A percentile compares a stretch with the other conserved stretches of the same genome.
phyloP scores from a whole-genome alignment of 495 filamentous ascomycete species.

The Viridothelium virens region DNA sequence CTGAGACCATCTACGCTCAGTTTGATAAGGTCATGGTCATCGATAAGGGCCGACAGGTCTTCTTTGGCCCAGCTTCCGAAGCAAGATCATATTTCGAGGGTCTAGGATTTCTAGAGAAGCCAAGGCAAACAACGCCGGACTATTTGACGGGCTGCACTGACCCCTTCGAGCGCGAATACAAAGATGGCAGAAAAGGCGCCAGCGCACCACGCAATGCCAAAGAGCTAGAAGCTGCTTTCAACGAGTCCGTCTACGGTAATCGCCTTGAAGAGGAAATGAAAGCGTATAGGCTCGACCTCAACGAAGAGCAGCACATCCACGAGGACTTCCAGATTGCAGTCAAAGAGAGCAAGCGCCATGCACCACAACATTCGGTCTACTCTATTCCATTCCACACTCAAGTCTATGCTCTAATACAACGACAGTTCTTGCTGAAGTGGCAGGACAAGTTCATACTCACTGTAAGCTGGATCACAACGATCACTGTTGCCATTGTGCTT shows the following conservation, averaged over 20 bases:
- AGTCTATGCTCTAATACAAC: constrained; percentile 72
- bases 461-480: constrained; percentile 68
- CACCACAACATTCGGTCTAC: constrained; percentile 66
- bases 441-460: constrained; percentile 71
- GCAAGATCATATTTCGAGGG: constrained; percentile 73
- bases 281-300: constrained; percentile 52
- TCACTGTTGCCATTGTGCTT: constrained; percentile 66
- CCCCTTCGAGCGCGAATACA: constrained; percentile 71
- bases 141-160: constrained; percentile 81
- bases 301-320: constrained; percentile 55
- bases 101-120: constrained; percentile 69
- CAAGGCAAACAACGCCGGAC: constrained; percentile 78
- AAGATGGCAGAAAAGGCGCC: constrained; percentile 49
- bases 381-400: constrained; percentile 71
- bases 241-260: constrained; percentile 50
- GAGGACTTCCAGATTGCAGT: constrained; percentile 74
- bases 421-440: constrained; percentile 77
- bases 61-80: constrained; percentile 63
- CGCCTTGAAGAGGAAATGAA: constrained; percentile 59
- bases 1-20: constrained; percentile 72
- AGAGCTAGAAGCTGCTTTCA: constrained; percentile 59
- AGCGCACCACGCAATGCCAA: constrained; percentile 62
- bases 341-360: constrained; percentile 64
- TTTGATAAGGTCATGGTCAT: constrained; percentile 88
- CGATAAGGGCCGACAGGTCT: constrained; percentile 69